A percentile compares a stretch with the other conserved stretches of the same genome.
Conservation (phyloP, 2,329 filamentous ascomycete species). For the Arthrocladium fulminans region DNA sequence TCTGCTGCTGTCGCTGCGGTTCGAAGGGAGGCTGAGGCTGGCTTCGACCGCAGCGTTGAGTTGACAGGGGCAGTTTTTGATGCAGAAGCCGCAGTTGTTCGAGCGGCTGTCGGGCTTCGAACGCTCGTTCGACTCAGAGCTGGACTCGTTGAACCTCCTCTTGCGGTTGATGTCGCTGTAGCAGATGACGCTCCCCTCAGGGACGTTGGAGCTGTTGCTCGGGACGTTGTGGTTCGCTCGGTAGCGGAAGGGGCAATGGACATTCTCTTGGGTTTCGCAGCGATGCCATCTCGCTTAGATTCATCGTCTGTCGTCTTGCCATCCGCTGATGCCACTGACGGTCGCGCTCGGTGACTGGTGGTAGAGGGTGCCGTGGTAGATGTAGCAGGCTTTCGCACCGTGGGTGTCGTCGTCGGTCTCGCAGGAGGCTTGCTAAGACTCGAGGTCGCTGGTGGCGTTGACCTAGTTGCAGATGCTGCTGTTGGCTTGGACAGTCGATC, state of each 20-base stretch:
- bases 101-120: conserved; percentile 28
- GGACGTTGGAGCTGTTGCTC: conserved; percentile 13
- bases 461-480: conserved; percentile 24
- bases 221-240: conserved; percentile 12
- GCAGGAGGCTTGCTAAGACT: conserved; percentile 38
- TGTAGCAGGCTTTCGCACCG: conserved; percentile 28
- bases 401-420: conserved; percentile 28
- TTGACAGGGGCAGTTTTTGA: conserved; percentile 22
- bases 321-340: conserved; percentile 32
- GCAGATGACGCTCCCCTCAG: conserved; percentile 10
- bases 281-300: conserved; percentile 32
- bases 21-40: conserved; percentile 23
- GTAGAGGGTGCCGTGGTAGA: conserved; percentile 25
- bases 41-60: conserved; percentile 24
- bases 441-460: conserved; percentile 24
- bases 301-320: conserved; percentile 33
- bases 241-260: conserved; percentile 34
- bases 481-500: conserved; percentile 26
- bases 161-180: background rate
- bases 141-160: conserved; percentile 3
- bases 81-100: conserved; percentile 25
- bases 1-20: conserved; percentile 20
- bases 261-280: conserved; percentile 36
- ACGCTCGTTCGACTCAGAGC: conserved; percentile 27
- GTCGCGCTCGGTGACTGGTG: conserved; percentile 33